Percentiles rank a stretch among this genome's conserved stretches.
Evolutionary conservation across 2,329 filamentous ascomycete genomes (phyloP).

Genomic region (Orbilia quercus): DNA sequence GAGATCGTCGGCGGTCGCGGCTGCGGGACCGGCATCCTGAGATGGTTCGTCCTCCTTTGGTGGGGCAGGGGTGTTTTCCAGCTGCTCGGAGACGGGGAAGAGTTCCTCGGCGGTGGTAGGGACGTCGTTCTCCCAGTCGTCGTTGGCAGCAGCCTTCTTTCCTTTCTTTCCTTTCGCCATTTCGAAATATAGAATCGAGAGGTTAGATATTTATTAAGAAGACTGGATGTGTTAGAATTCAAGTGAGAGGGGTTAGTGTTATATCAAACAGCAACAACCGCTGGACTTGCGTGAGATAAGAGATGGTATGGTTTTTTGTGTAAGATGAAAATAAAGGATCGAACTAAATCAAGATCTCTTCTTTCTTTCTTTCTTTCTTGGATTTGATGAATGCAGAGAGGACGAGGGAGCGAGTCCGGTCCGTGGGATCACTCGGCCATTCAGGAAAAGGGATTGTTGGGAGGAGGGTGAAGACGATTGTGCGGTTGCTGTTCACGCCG

Average conservation of each 20-base stretch:
- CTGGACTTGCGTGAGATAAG: no score
- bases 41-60: conserved; percentile 75
- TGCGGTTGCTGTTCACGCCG: conserved; percentile 55
- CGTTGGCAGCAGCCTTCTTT: conserved; percentile 58
- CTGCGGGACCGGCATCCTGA: conserved; percentile 79
- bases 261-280: conserved; percentile 17
- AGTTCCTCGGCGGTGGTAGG: conserved; percentile 51
- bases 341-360: neutral
- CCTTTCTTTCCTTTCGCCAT: conserved; percentile 58
- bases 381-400: conserved; percentile 6
- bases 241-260: conserved; percentile 6
- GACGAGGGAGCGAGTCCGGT: conserved; percentile 47
- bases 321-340: conserved; percentile 6
- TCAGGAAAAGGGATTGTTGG: conserved; percentile 48
- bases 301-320: no score
- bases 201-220: neutral
- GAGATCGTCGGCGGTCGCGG: conserved; percentile 67
- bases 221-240: neutral
- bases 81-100: conserved; percentile 43
- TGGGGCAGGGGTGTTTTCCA: conserved; percentile 56
- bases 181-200: conserved; percentile 3
- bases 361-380: no score
- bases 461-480: conserved; percentile 51
- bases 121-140: conserved; percentile 59
- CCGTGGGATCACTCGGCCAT: conserved; percentile 41